Percentiles rank a stretch among this genome's conserved stretches.
Conservation (phyloP, 768 basidiomycete genomes). For the Suillus discolor region DNA sequence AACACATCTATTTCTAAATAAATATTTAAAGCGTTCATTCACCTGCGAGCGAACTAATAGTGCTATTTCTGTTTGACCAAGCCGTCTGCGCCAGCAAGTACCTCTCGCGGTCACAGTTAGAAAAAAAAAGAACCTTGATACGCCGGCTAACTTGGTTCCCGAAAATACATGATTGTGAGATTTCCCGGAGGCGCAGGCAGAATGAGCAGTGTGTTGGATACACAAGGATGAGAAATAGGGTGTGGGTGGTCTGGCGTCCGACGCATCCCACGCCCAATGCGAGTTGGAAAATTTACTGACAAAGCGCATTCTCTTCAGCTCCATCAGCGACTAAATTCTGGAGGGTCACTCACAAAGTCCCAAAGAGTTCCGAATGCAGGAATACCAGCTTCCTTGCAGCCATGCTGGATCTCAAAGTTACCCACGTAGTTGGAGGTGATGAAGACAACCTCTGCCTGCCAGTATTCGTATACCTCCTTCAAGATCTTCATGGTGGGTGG, state of each 20-base stretch:
- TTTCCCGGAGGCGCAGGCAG: constrained; percentile 5
- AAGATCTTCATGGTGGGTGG: constrained; percentile 79
- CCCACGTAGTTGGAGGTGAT: constrained; percentile 85
- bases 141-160: constrained; percentile 9
- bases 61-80: constrained; percentile 16
- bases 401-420: constrained; percentile 79
- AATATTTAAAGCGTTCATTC: constrained; percentile 11
- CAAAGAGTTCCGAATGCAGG: constrained; percentile 71
- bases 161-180: constrained; percentile 6
- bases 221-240: constrained; percentile 12
- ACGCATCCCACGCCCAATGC: constrained; percentile 11
- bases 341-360: constrained; percentile 53
- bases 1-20: constrained; percentile 11
- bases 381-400: constrained; percentile 70
- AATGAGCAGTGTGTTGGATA: constrained; percentile 12
- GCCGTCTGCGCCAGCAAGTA: constrained; percentile 10
- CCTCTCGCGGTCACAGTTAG: constrained; percentile 8
- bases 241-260: background rate
- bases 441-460: constrained; percentile 81
- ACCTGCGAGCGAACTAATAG: constrained; percentile 15
- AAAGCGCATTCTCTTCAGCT: constrained; percentile 7
- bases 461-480: constrained; percentile 65
- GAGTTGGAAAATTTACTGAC: constrained; percentile 25
- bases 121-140: constrained; percentile 12
- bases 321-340: constrained; percentile 6